Base-by-base conservation (phyloP, 768 basidiomycete species). In the Strobilomyces confusus region DNA sequence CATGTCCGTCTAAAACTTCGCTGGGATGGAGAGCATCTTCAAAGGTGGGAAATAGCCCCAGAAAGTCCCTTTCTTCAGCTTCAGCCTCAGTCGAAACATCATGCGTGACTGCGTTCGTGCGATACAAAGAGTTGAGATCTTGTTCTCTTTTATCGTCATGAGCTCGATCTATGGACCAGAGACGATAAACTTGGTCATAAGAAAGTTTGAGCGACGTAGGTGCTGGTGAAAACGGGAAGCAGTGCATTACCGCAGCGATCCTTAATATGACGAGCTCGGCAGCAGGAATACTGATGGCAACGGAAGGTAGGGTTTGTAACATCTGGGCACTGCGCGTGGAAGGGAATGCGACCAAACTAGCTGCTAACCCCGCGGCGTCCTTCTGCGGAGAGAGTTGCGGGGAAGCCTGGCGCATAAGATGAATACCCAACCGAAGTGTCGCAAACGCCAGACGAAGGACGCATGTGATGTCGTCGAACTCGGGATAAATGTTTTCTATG, bases 121-220 rank as follows among this genome's bases (percentile, higher is more conserved):
- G 84, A 73, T 98, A 99, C 3, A 98, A 71, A 20, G 89, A 87
- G 25, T 79, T 80, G 0, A 84, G 80, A 13, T 81, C 82, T 23
- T 79, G 77, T 30, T 81, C 80, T n/a, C 71, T 75, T 56, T 88
- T 79, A 34, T 80, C 78, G 54, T 84, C 83, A 58, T 81, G 84
- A 29, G 84, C 81, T 23, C 83, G 82, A 59, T 97, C 89, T 40
- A 86, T 82, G 40, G 83, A 75, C 95, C 95, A 98, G 20, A 95
- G 77, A n/a, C 83, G 77, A 42, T 84, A 77, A 3, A 83, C 75
- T 62, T 87, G 86, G 48, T 88, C 85, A 60, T 89, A 93, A 12
- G 76, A 68, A 7, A 61, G 69, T 48, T 79, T 76, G 29, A 93
- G 34, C 14, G 41, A 51, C 26, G 22, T 41, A 20, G 55, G 47